Conservation (phyloP, 345 rosid species). For the Trapa bicornis region DNA sequence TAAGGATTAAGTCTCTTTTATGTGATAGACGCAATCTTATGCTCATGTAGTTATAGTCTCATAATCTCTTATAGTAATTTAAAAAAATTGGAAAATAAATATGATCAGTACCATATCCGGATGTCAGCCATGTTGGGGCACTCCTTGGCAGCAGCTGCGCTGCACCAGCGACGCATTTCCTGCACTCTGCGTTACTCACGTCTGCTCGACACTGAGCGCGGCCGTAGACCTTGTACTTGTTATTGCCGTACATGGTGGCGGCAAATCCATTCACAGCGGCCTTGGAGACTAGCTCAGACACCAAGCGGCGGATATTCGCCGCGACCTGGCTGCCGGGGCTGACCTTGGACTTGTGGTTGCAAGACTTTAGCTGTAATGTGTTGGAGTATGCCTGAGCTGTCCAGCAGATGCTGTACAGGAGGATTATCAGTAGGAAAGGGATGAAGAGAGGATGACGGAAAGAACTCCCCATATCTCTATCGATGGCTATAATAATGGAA, state of each 20-base stretch:
- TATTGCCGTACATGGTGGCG: constrained; percentile 24
- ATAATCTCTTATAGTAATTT: no score
- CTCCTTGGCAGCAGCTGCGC: constrained; percentile 32
- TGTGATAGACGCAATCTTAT: no score
- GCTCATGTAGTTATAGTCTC: no score
- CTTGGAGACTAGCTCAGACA: constrained; percentile 26
- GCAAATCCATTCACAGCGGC: constrained; percentile 30
- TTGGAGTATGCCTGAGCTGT: no score
- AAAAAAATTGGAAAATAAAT: background rate
- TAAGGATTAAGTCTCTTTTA: no score
- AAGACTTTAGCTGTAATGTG: no score
- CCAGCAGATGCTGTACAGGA: no score
- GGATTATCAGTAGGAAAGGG: no score
- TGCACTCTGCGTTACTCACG: constrained; percentile 35
- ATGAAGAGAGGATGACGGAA: no score
- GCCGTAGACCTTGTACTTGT: constrained; percentile 8
- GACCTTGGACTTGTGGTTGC: background rate
- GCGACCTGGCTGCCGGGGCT: constrained; percentile 20
- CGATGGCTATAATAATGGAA: no score
- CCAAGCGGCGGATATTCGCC: constrained; percentile 29
- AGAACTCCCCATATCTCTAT: no score
- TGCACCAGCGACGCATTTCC: constrained; percentile 45
- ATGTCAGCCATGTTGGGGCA: constrained; percentile 51
- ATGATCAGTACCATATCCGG: constrained; percentile 28
- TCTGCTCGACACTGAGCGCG: constrained; percentile 63